These are phyloP conservation scores for Neurospora sp. DNA, from an alignment of 2,329 filamentous ascomycete species.

Conservation along the genomic window DNA sequence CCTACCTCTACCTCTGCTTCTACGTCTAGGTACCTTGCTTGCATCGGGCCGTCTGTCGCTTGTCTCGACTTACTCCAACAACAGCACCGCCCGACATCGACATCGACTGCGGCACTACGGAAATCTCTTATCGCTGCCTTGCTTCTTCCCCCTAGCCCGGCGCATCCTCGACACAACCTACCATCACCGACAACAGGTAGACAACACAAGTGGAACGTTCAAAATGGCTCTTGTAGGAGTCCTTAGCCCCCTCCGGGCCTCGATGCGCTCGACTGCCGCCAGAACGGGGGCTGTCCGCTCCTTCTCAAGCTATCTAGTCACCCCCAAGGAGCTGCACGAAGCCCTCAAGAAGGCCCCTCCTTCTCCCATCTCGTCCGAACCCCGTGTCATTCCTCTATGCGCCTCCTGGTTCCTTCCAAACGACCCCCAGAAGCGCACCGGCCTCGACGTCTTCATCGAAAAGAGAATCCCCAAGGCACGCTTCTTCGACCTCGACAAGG, in stretches of 20 bases:
- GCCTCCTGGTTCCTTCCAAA: slow-evolving; percentile 96
- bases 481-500: slow-evolving; percentile 92
- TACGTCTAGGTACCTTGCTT: background rate
- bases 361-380: slow-evolving; percentile 68
- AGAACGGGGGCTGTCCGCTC: slow-evolving; percentile 30
- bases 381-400: slow-evolving; percentile 79
- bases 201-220: background rate
- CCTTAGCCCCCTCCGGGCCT: slow-evolving; percentile 30
- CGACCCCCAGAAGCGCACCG: slow-evolving; percentile 59
- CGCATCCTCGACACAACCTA: background rate
- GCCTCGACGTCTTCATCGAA: slow-evolving; percentile 69
- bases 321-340: slow-evolving; percentile 69
- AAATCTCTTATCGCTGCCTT: background rate
- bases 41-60: background rate
- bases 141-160: background rate
- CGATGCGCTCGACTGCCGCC: slow-evolving; percentile 1
- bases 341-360: slow-evolving; percentile 76
- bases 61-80: background rate
- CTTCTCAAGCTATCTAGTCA: slow-evolving; percentile 77
- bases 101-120: background rate
- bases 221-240: slow-evolving; percentile 34
- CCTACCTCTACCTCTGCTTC: background rate
- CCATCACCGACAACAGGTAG: background rate
- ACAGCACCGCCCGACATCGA: background rate
- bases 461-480: slow-evolving; percentile 79